Percentiles rank a stretch among this genome's conserved stretches.
phyloP scores from a whole-genome alignment of 2,329 filamentous ascomycete genomes.

The Cladosporium sp. region DNA sequence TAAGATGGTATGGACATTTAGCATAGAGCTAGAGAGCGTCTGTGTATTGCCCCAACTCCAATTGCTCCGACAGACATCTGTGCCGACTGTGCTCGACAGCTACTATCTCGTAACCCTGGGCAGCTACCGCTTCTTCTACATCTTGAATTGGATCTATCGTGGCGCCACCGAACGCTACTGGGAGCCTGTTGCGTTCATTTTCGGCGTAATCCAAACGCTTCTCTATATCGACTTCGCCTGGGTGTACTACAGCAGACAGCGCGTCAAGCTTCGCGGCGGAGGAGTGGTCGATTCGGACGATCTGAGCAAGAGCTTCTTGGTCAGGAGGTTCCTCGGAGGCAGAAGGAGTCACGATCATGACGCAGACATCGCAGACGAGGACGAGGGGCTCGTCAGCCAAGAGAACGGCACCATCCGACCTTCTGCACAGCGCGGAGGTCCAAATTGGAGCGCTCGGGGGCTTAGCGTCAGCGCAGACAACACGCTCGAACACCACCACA shows the following conservation, averaged over 20 bases:
- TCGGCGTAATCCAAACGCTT: constrained; percentile 82
- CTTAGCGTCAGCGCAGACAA: constrained; percentile 60
- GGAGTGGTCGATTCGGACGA: constrained; percentile 89
- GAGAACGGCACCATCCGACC: constrained; percentile 30
- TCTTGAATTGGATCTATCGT: constrained; percentile 83
- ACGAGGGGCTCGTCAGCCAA: constrained; percentile 44
- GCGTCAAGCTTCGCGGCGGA: constrained; percentile 86
- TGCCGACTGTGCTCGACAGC: constrained; percentile 94
- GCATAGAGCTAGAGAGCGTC: constrained; percentile 84
- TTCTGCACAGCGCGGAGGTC: constrained; percentile 24
- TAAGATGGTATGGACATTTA: constrained; percentile 81
- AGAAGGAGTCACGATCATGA: constrained; percentile 36
- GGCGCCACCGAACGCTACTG: constrained; percentile 30
- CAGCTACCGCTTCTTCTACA: constrained; percentile 82
- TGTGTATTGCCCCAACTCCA: constrained; percentile 88
- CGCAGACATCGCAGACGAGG: constrained; percentile 59
- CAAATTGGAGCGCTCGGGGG: constrained; percentile 55
- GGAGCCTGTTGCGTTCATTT: constrained; percentile 74
- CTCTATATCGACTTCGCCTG: constrained; percentile 93
- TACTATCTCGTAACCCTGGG: constrained; percentile 88
- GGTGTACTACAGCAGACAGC: constrained; percentile 91
- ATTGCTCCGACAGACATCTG: constrained; percentile 86
- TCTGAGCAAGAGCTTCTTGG: constrained; percentile 76
- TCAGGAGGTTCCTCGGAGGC: constrained; percentile 65
- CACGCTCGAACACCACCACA: constrained; percentile 37